Base-by-base conservation (phyloP, 768 basidiomycete genomes). In the Dacryopinax primogenitus region DNA sequence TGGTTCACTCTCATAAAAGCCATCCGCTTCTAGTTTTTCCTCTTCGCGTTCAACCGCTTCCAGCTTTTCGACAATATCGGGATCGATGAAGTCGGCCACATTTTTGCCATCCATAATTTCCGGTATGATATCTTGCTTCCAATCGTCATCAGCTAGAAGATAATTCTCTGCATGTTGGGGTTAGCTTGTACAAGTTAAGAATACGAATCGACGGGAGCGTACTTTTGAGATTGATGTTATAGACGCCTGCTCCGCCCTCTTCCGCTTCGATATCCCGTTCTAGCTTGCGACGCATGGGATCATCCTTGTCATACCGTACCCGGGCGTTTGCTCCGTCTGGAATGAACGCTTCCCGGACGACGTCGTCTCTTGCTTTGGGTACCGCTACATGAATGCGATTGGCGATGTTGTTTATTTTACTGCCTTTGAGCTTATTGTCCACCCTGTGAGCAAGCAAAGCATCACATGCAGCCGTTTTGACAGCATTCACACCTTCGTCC, bases 61-160 rank as follows among this genome's bases (percentile, higher is more conserved):
- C 58, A 99, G 86, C 77, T 93, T 95, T 76, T 94, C 94, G 21
- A 85, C 86, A 67, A 99, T 98, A 72, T 99, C 96, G 23, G 92
- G 88, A 75, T 98, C 95, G 75, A 98, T 90, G 68, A 99, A 99
- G 79, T 99, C 96, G 26, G 94, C 95, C 63, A 98, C 78, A 78
- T 99, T 99, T 83, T 97, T 97, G 77, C 96, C 96, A 69, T 97
- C 86, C 86, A 92, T 86, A 72, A 99, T 90, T 75, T 99, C 96
- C n/a, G 96, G 96, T n/a, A 98, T 88, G 69, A 84, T 81, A 72
- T 99, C 96, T 78, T 84, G 80, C 79, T 96, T 99, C 96, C 96
- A 99, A 45, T 90, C 87, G 36, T 88, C 85, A 73, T 96, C 86
- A 26, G 84, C 81, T 66, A 99, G 84, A 30, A 96, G 65, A 77